Evolutionary conservation across 176 grass and related monocot species (phyloP), one percentile per base, ranked within the genome.

Genomic region (Hordeum marinum): DNA sequence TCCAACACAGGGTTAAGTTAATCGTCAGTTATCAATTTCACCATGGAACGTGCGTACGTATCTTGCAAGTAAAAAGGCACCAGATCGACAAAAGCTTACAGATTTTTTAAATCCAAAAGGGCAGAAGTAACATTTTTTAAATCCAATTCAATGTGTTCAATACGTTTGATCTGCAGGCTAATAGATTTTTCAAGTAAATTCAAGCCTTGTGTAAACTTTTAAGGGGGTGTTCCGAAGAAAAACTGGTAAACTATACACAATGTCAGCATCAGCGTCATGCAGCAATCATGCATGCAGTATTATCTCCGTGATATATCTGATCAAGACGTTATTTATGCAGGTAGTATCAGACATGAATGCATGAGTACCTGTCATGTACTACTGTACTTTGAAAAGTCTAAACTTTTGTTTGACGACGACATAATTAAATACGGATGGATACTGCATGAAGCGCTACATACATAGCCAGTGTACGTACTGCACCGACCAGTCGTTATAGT

Each of bases 401-500:
- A 57, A 57, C 54, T 57, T 66, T 48, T 6, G 23, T 20, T 31
- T 75, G 71, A 75, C 43, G 71, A 75, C 42, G 46, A 57, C 54
- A 57, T 57, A 57, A 21, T 57, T 75, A 54, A 75, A 75, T 75
- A 75, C 72, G 43, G 25, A 52, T 11, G 4, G 43, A 75, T 52
- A 25, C 18, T 57, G 54, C 6, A 75, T 54, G 72, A 11, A 54
- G 14, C 42, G 71, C 41, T 31, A 57, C 20, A 21, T 20, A 57
- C 54, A 57, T 52, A 48, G 24, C 24, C 2, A 6, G 23, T 18
- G 29, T 7, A 52, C 15, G 48, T 52, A 7, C 48, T 41, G 6
- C 46, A 75, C 72, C 72, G 20, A 29, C 61, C 17, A 18, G 83
- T 82, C 71, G 55, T 26, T 64, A n/a, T 82, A n/a, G n/a, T n/a